Percentiles rank a stretch among this genome's conserved stretches.
phyloP scores from a whole-genome alignment of 768 basidiomycete species.

The Mycena vitilis region DNA sequence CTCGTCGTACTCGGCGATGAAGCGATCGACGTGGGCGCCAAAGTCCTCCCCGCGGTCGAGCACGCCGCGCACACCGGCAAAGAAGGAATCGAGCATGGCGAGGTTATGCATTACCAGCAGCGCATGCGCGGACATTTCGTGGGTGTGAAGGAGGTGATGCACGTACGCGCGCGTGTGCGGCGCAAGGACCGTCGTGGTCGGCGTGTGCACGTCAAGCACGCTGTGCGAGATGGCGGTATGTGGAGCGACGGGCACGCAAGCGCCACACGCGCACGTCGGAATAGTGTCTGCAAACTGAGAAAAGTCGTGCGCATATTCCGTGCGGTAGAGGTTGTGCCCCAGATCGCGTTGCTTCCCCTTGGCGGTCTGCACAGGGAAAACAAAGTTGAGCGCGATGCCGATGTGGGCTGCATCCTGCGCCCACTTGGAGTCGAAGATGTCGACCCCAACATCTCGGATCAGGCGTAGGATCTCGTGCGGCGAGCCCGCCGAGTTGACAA shows the following conservation, averaged over 20 bases:
- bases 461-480: conserved; percentile 84
- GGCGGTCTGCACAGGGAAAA: conserved; percentile 62
- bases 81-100: conserved; percentile 72
- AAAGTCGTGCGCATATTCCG: conserved; percentile 71
- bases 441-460: conserved; percentile 73
- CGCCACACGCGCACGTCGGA: conserved; percentile 60
- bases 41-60: conserved; percentile 35
- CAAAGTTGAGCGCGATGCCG: conserved; percentile 84
- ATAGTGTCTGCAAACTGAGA: conserved; percentile 58
- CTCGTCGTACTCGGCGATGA: conserved; percentile 65
- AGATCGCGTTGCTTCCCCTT: conserved; percentile 53
- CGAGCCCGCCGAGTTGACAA: conserved; percentile 64
- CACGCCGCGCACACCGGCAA: conserved; percentile 63
- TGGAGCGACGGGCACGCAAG: conserved; percentile 63
- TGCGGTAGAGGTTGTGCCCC: conserved; percentile 81
- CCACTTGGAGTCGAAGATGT: conserved; percentile 83
- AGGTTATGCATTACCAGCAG: conserved; percentile 84
- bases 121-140: conserved; percentile 90
- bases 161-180: conserved; percentile 72
- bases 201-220: conserved; percentile 45
- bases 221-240: conserved; percentile 57
- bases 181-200: conserved; percentile 32
- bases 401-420: conserved; percentile 73
- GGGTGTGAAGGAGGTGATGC: conserved; percentile 88
- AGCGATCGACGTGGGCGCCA: conserved; percentile 55